Evolutionary conservation across 208 protist species (phyloP).

Genomic region (Leishmania major): DNA sequence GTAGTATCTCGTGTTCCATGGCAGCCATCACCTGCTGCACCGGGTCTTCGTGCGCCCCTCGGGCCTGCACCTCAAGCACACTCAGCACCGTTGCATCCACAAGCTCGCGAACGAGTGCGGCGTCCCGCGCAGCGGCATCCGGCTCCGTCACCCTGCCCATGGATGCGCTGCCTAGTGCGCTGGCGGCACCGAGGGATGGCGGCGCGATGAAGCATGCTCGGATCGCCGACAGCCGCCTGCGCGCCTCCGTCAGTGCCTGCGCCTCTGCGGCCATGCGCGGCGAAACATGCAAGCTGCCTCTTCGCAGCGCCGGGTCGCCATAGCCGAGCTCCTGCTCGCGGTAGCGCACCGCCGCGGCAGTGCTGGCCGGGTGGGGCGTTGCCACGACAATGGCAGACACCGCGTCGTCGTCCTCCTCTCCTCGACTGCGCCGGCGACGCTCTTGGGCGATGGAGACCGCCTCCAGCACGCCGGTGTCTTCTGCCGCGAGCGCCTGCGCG

Average conservation of each 20-base stretch:
- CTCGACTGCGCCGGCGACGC: background rate
- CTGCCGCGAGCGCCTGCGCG: conserved; percentile 15
- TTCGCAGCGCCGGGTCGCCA: background rate
- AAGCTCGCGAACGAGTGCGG: conserved; percentile 1
- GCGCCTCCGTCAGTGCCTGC: conserved; percentile 38
- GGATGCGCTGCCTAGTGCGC: background rate
- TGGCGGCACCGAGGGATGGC: background rate
- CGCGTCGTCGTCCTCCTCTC: background rate
- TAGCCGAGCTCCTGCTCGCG: conserved; percentile 18
- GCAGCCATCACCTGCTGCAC: conserved; percentile 17
- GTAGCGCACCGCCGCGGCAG: conserved; percentile 17
- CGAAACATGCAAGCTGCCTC: conserved; percentile 23
- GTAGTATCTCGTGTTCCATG: conserved; percentile 28
- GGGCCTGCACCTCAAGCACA: conserved; percentile 9
- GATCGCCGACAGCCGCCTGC: conserved; percentile 45
- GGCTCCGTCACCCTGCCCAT: conserved; percentile 6
- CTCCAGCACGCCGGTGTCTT: conserved; percentile 25
- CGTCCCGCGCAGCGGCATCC: background rate
- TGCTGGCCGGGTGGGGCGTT: conserved; percentile 2
- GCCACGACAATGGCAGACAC: background rate
- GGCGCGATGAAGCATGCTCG: conserved; percentile 23
- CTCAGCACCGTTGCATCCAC: conserved; percentile 17
- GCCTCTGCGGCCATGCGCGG: conserved; percentile 46
- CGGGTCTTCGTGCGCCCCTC: conserved; percentile 4
- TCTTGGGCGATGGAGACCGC: background rate